Evolutionary conservation across 1,284 basidiomycete species (phyloP).

Genomic region (Leccinum subrobustum): DNA sequence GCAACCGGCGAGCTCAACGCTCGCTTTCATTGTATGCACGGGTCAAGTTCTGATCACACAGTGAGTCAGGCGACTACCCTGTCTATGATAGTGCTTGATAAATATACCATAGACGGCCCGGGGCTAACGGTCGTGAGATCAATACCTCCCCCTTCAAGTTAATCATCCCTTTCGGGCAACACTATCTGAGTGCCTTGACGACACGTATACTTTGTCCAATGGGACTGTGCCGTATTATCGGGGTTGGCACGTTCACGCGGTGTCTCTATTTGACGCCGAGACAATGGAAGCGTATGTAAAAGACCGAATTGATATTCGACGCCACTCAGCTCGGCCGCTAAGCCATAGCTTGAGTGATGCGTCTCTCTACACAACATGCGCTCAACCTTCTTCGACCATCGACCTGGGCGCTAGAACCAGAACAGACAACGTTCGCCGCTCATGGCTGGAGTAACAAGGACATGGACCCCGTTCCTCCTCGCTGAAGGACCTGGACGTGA

Average conservation of each 20-base stretch:
- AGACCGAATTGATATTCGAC: not conserved
- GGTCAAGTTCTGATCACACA: not conserved
- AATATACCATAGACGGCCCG: too few relatives aligned
- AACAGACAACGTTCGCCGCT: constrained; percentile 51
- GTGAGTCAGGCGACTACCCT: not conserved
- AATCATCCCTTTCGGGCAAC: too few relatives aligned
- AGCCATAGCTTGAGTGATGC: constrained; percentile 14
- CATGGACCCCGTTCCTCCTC: constrained; percentile 72
- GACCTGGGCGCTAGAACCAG: constrained; percentile 47
- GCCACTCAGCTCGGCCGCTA: not conserved
- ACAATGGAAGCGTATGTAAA: not conserved
- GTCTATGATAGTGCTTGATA: not conserved
- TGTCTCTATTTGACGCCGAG: not conserved
- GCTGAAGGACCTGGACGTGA: constrained; percentile 58
- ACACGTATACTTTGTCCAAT: not conserved
- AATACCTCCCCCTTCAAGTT: too few relatives aligned
- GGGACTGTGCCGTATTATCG: not conserved
- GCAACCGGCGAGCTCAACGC: not conserved
- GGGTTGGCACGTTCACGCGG: not conserved
- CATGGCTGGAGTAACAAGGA: constrained; percentile 71
- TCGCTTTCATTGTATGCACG: not conserved
- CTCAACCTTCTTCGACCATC: constrained; percentile 30
- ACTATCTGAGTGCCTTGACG: not conserved
- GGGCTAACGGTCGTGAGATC: not conserved
- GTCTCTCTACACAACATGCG: constrained; percentile 2